phyloP scores from a whole-genome alignment of 2,329 filamentous ascomycete genomes.

The Diplocarpon mali region DNA sequence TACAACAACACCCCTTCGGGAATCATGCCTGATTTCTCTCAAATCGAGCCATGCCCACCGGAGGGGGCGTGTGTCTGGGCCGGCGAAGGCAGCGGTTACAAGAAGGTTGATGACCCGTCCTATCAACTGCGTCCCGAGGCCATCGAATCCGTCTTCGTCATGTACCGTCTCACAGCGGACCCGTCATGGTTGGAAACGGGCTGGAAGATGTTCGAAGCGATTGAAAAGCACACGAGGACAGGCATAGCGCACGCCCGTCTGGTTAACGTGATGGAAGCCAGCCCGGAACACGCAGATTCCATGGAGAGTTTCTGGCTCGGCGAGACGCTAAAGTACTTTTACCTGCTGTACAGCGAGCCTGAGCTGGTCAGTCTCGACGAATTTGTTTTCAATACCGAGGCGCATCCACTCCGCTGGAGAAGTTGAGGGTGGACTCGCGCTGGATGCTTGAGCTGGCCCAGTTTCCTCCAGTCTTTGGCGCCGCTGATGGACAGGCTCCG shows the following conservation, averaged over 20 bases:
- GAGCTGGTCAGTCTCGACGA: conserved; percentile 47
- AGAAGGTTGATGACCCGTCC: conserved; percentile 30
- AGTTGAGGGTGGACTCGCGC: background rate
- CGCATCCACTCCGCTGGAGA: conserved; percentile 15
- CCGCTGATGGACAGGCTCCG: no score
- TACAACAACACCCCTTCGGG: conserved; percentile 46
- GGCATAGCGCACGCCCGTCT: conserved; percentile 33
- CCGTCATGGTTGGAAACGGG: conserved; percentile 30
- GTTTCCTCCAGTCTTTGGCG: no score
- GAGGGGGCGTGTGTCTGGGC: conserved; percentile 16
- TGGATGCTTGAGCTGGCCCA: no score
- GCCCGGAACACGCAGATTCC: conserved; percentile 32
- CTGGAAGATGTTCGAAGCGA: conserved; percentile 37
- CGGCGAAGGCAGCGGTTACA: conserved; percentile 16
- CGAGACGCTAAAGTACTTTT: conserved; percentile 54
- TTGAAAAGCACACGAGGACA: conserved; percentile 33
- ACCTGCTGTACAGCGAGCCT: conserved; percentile 38
- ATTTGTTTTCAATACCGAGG: conserved; percentile 36
- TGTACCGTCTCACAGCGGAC: conserved; percentile 30
- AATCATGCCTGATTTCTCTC: conserved; percentile 49
- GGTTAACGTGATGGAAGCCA: conserved; percentile 27
- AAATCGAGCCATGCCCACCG: conserved; percentile 26
- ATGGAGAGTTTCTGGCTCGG: conserved; percentile 54
- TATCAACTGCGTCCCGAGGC: conserved; percentile 41
- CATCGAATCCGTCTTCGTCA: conserved; percentile 56